Percentiles rank a stretch among this genome's conserved stretches.
These are phyloP conservation scores for Colletotrichum sp. DNA, from an alignment of 2,329 filamentous ascomycete species.

Conservation along the genomic window DNA sequence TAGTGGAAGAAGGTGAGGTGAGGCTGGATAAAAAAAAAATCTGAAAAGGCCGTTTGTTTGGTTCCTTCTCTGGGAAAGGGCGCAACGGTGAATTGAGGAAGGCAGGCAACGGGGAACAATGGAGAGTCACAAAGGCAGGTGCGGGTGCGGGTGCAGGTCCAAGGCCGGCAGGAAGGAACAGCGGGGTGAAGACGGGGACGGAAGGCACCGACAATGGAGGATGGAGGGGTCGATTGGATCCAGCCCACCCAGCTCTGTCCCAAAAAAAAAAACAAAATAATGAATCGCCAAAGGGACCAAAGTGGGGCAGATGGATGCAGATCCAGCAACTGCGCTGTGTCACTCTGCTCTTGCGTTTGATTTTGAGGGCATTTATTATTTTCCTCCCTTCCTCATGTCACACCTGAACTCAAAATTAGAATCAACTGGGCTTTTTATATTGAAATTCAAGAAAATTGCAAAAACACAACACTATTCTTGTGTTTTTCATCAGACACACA, in stretches of 20 bases:
- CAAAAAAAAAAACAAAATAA: background rate
- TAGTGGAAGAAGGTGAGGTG: background rate
- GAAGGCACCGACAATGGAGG: slow-evolving; percentile 10
- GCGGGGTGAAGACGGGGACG: slow-evolving; percentile 7
- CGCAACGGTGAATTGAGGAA: background rate
- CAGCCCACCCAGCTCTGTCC: background rate
- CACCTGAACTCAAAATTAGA: fast-evolving
- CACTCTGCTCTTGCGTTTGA: background rate
- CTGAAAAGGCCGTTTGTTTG: background rate
- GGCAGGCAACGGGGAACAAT: background rate
- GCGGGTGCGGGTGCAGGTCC: background rate
- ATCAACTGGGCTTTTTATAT: background rate
- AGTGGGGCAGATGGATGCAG: background rate
- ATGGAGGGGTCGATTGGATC: slow-evolving; percentile 4
- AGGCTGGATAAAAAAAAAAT: background rate
- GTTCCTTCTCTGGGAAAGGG: background rate
- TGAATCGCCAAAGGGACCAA: background rate
- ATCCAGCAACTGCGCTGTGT: background rate
- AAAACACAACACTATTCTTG: fast-evolving
- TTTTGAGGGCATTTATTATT: background rate
- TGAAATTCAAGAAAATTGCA: background rate
- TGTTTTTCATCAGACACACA: background rate
- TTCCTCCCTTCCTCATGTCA: background rate
- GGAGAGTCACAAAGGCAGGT: background rate
- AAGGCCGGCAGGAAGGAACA: background rate